These are phyloP conservation scores for Erucastrum elatum DNA, from an alignment of 345 rosid species.

Conservation along the genomic window DNA sequence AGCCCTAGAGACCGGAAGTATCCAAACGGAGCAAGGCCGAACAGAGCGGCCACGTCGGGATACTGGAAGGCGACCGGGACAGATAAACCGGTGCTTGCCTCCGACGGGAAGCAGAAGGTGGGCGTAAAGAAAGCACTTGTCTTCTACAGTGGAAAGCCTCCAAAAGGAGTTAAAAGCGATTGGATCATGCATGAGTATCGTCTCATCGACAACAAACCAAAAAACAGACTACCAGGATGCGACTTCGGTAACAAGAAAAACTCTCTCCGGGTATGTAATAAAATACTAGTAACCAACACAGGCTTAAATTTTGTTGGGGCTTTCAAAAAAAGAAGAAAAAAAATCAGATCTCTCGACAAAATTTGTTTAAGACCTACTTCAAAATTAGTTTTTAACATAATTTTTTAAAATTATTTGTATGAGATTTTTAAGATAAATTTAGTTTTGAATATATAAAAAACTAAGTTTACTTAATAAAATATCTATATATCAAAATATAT, in stretches of 20 bases:
- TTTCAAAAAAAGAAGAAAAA: too few relatives aligned
- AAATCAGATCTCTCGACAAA: not conserved
- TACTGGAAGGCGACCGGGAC: constrained; percentile 99
- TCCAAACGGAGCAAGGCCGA: constrained; percentile 96
- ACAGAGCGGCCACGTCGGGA: constrained; percentile 96
- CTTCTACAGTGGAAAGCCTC: constrained; percentile 94
- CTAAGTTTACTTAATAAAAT: not conserved
- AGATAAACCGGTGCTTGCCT: constrained; percentile 78
- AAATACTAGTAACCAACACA: not conserved
- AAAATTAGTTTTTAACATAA: not conserved
- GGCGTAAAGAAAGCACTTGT: constrained; percentile 97
- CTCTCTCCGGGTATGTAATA: constrained; percentile 58
- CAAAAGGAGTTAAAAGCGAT: constrained; percentile 89
- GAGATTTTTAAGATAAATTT: not conserved
- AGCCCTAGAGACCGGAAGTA: constrained; percentile 95
- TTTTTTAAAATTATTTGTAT: not conserved
- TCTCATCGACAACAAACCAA: constrained; percentile 65
- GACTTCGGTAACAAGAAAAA: constrained; percentile 74
- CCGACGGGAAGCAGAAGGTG: constrained; percentile 66
- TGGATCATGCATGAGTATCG: constrained; percentile 99
- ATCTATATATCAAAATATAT: too few relatives aligned
- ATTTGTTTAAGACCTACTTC: not conserved
- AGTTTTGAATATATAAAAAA: not conserved
- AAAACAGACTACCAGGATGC: constrained; percentile 55
- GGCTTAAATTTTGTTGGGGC: not conserved